Evolutionary conservation across 768 basidiomycete species (phyloP), one percentile per base, ranked within the genome.

Genomic region (Artomyces pyxidatus): DNA sequence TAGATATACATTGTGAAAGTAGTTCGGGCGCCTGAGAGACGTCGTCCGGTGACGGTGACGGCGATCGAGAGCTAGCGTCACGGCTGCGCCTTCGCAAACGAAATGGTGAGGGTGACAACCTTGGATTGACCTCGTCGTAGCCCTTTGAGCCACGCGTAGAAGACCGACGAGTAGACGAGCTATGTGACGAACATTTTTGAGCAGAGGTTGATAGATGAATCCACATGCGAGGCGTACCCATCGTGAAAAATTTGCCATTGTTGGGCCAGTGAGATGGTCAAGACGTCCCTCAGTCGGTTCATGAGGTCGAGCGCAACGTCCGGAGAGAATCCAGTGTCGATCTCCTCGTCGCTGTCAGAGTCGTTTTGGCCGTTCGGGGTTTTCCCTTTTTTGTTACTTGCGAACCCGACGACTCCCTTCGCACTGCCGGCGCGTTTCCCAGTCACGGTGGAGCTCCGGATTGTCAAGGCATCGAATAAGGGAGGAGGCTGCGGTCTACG

Each of bases 281-380:
- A 83, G 75, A 32, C 83, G 73, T 53, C 73, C 69, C 77, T 45
- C 28, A 88, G 67, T 60, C 81, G 78, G 16, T 69, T 62, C 73
- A 88, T 73, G 19, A 84, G 73, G 38, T 78, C 76, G 51, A 80
- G 76, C 0, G 85, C 83, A 16, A 67, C 61, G 51, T 87, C 81
- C n/a, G 85, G 83, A 3, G 78, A 76, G 60, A 80, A 87, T 3
- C 50, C 58, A 12, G 65, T 65, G 39, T 62, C 62, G 21, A 60
- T 44, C 37, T 76, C 75, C 27, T 77, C 75, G 42, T 80, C 76
- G 29, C 66, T 72, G 49, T 76, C 75, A 22, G 48, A 38, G 3
- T 47, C 42, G 16, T n/a, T 21, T 16, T 17, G 29, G n/a, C 26
- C 43, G 25, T n/a, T n/a, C n/a, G n/a, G n/a, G n/a, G n/a, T n/a